A percentile compares a stretch with the other conserved stretches of the same genome.
Evolutionary conservation across 1,284 basidiomycete genomes (phyloP).

Genomic region (Cryptococcus sp.): DNA sequence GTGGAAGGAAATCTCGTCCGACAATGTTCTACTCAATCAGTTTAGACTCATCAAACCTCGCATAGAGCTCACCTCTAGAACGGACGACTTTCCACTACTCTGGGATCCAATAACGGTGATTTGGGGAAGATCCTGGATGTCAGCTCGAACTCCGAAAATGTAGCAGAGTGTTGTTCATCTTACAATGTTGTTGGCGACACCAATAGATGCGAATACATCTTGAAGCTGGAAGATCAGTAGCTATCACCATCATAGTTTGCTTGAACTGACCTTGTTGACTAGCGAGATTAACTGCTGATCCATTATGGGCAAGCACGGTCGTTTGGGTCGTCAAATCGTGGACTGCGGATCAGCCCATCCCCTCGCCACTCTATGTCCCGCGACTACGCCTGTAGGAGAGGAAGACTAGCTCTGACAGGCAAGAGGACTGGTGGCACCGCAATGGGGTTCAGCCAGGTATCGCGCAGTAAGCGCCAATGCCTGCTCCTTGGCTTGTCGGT

Average conservation of each 20-base stretch:
- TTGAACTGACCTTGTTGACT: constrained; percentile 46
- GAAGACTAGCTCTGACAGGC: too few relatives aligned
- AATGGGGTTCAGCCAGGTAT: too few relatives aligned
- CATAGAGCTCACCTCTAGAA: constrained; percentile 48
- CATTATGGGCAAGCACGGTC: constrained; percentile 27
- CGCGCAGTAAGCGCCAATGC: too few relatives aligned
- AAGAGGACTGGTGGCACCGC: too few relatives aligned
- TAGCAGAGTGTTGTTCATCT: constrained; percentile 2
- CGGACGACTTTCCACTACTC: constrained; percentile 54
- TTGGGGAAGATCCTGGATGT: constrained; percentile 53
- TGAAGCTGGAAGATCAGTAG: constrained; percentile 45
- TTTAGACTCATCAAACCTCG: background rate
- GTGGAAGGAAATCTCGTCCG: constrained; percentile 91
- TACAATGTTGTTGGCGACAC: constrained; percentile 49
- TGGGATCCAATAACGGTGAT: constrained; percentile 56
- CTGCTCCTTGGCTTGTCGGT: too few relatives aligned
- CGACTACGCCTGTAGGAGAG: too few relatives aligned
- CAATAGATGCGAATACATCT: constrained; percentile 54
- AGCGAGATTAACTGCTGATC: constrained; percentile 49
- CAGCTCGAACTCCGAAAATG: background rate
- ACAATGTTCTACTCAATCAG: constrained; percentile 74
- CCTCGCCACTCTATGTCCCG: too few relatives aligned
- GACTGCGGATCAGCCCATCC: background rate
- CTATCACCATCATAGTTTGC: background rate
- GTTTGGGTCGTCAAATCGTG: background rate